phyloP scores from a whole-genome alignment of 805 yeast genomes.

The Kockiozyma suomiensis region DNA sequence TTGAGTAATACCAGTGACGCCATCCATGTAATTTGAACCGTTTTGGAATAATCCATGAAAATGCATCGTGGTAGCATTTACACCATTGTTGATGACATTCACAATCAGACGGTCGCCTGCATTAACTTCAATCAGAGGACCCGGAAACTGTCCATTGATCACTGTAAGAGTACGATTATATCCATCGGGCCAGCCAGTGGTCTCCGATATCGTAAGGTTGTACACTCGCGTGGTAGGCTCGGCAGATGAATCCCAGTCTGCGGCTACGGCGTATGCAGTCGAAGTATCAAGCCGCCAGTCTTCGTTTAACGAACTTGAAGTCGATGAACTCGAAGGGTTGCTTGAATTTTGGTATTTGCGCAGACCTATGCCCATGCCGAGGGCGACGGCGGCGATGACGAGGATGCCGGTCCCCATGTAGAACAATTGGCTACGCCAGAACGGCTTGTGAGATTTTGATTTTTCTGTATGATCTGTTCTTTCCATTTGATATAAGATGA shows the following conservation, averaged over 20 bases:
- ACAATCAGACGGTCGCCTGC: conserved; percentile 77
- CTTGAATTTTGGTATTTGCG: conserved; percentile 6
- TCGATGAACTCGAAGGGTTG: conserved; percentile 5
- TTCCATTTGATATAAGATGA: too few species aligned
- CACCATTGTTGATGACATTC: conserved; percentile 69
- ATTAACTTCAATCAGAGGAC: conserved; percentile 75
- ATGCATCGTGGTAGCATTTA: conserved; percentile 75
- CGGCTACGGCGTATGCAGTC: conserved; percentile 17
- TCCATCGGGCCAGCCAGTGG: conserved; percentile 60
- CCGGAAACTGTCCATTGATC: conserved; percentile 73
- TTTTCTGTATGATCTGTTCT: too few species aligned
- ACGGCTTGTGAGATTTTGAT: too few species aligned
- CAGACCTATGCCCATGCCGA: conserved; percentile 31
- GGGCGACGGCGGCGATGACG: conserved; percentile 24
- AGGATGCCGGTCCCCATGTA: conserved; percentile 4
- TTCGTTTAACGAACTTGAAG: background rate
- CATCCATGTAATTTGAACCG: conserved; percentile 80
- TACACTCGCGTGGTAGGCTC: conserved; percentile 37
- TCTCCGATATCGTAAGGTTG: conserved; percentile 46
- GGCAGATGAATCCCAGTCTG: conserved; percentile 27
- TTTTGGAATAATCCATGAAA: conserved; percentile 91
- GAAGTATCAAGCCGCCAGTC: conserved; percentile 30
- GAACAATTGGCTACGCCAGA: background rate
- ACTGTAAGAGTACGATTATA: conserved; percentile 56
- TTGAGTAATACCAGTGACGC: conserved; percentile 82